phyloP scores from a whole-genome alignment of 495 filamentous ascomycete genomes.

The Aspergillus wentii region DNA sequence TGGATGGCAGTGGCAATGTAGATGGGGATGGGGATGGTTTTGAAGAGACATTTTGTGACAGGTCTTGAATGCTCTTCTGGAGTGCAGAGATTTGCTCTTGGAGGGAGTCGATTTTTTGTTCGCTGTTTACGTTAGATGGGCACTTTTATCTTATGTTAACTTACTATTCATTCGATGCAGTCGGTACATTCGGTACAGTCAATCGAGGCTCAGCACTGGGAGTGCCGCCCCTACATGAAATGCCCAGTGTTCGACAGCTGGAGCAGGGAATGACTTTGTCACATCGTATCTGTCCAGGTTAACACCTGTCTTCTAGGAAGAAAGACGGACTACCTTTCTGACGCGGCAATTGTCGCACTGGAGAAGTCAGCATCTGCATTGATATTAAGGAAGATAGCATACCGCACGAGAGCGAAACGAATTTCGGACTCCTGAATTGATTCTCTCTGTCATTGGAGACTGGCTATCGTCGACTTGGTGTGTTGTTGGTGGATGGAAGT shows the following conservation, averaged over 20 bases:
- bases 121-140: constrained; percentile 1
- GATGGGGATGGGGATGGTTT: neutral
- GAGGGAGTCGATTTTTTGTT: constrained; percentile 14
- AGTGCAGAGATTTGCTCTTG: constrained; percentile 18
- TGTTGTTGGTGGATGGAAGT: too few relatives aligned
- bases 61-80: constrained; percentile 10
- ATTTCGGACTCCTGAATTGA: constrained; percentile 1
- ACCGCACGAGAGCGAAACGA: constrained; percentile 20
- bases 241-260: constrained; percentile 15
- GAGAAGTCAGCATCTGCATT: neutral
- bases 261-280: constrained; percentile 20
- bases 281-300: constrained; percentile 15
- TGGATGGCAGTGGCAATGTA: too few relatives aligned
- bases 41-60: constrained; percentile 4
- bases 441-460: constrained; percentile 13
- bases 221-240: constrained; percentile 9
- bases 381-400: neutral
- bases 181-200: too few relatives aligned
- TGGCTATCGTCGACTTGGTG: too few relatives aligned
- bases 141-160: neutral
- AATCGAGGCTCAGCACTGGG: constrained; percentile 1
- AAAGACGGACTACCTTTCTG: constrained; percentile 14
- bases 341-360: constrained; percentile 24
- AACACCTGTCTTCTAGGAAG: neutral
- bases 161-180: constrained; percentile 13